A percentile compares a stretch with the other conserved stretches of the same genome.
Conservation (phyloP, 371 early-diverging fungal genomes). For the Hamiltosporidium tvaerminnensis region DNA sequence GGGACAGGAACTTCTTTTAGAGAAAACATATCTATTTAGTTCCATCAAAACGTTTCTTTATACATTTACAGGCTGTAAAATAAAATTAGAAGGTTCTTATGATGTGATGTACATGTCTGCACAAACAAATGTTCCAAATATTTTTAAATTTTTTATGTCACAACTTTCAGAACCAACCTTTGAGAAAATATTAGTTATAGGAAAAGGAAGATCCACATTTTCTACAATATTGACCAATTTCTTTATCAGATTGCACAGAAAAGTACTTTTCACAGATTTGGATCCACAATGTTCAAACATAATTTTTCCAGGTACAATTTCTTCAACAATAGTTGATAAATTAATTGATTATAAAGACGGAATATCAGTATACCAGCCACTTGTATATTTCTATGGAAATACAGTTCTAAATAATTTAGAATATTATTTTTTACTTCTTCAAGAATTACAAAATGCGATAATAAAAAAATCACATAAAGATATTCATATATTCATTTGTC, state of each 20-base stretch:
- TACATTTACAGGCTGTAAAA: slow-evolving; percentile 46
- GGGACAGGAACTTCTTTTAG: slow-evolving; percentile 47
- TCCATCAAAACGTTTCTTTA: slow-evolving; percentile 42
- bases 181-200: slow-evolving; percentile 23
- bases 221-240: slow-evolving; percentile 34
- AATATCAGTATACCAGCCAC: slow-evolving; percentile 19
- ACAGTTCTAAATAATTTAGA: slow-evolving; percentile 37
- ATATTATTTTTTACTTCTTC: slow-evolving; percentile 17
- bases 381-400: slow-evolving; percentile 36
- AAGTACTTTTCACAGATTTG: slow-evolving; percentile 36
- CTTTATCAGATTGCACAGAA: slow-evolving; percentile 35
- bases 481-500: slow-evolving; percentile 32
- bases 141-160: slow-evolving; percentile 29
- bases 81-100: slow-evolving; percentile 39
- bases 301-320: slow-evolving; percentile 41
- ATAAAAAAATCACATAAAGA: slow-evolving; percentile 15
- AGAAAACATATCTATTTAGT: slow-evolving; percentile 46
- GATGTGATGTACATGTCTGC: slow-evolving; percentile 42
- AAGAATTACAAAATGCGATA: slow-evolving; percentile 24
- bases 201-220: slow-evolving; percentile 37
- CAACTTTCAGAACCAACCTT: background rate
- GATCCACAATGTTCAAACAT: slow-evolving; percentile 28
- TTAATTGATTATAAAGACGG: slow-evolving; percentile 23
- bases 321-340: slow-evolving; percentile 15
- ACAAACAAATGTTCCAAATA: slow-evolving; percentile 31